Base-by-base conservation (phyloP, 2,329 filamentous ascomycete genomes). In the Ophiostoma novo-ulmi region DNA sequence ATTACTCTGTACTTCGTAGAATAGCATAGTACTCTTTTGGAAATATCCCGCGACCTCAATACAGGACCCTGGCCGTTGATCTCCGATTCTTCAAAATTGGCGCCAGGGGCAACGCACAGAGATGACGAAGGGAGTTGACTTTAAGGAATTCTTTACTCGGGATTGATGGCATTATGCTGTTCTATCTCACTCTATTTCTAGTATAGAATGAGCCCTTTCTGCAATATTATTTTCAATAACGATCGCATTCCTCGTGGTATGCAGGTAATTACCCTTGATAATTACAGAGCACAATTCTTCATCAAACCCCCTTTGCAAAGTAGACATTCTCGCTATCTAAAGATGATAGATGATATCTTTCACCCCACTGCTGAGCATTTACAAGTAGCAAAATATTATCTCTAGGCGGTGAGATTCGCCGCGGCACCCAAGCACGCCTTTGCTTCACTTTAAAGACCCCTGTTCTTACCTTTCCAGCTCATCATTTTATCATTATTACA, bases 21-120 rank as follows among this genome's bases (percentile, higher is more conserved):
- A 48, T 48, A 20, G 44, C 44, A 48, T 48, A 48, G 52, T 10
- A 26, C 52, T 58, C 52, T 58, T 58, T 58, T 58, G 52, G 52
- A 58, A 58, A 58, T 10, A 58, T 26, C 22, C 52, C 52, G 52
- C 52, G 52, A 26, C 52, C 52, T 58, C n/a, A 55, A 13, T 13
- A 58, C 52, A 22, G 5, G 26, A 58, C n/a, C 52, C 52, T 20
- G 22, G 52, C 22, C n/a, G 52, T 10, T 26, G 52, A 58, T 58
- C 52, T 58, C 4, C 26, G 11, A 58, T 10, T 58, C 10, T 17
- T 58, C 20, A 14, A 58, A 31, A 58, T 58, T 58, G 22, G 14
- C 52, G 22, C 22, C 52, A 58, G 52, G 52, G 52, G 52, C 22
- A 58, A 58, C 52, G 44, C 17, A 48, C 17, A 48, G 44, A 48